A percentile compares a stretch with the other conserved stretches of the same genome.
Evolutionary conservation across 1,284 basidiomycete genomes (phyloP).

Genomic region (Ustilago hordei): DNA sequence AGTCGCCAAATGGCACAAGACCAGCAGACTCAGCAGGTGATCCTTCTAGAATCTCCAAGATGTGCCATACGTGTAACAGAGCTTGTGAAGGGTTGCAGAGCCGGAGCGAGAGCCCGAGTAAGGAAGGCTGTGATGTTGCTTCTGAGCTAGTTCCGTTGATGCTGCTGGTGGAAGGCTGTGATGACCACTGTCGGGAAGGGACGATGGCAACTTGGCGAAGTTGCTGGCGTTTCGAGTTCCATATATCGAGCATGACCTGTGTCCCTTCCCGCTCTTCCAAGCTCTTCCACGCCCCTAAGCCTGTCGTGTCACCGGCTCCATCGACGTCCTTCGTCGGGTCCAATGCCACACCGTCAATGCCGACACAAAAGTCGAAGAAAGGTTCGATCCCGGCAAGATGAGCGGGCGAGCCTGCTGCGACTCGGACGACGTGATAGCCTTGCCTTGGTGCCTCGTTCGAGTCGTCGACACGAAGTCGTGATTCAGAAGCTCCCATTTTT

Average conservation of each 20-base stretch:
- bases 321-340: constrained; percentile 55
- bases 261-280: constrained; percentile 89
- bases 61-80: constrained; percentile 81
- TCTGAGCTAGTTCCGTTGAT: constrained; percentile 35
- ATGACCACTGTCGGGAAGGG: constrained; percentile 84
- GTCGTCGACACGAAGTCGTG: constrained; percentile 42
- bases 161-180: constrained; percentile 52
- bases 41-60: constrained; percentile 93
- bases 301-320: constrained; percentile 40
- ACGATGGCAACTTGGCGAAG: constrained; percentile 85
- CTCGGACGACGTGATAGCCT: constrained; percentile 69
- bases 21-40: constrained; percentile 86
- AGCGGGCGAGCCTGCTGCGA: constrained; percentile 69
- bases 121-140: constrained; percentile 73
- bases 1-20: constrained; percentile 87
- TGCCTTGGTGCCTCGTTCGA: constrained; percentile 58
- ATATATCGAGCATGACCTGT: constrained; percentile 82
- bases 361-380: constrained; percentile 96
- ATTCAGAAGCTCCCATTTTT: constrained; percentile 49
- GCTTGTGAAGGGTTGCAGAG: constrained; percentile 74
- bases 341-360: constrained; percentile 75
- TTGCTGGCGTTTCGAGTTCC: constrained; percentile 87
- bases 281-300: constrained; percentile 59
- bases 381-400: constrained; percentile 88
- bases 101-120: constrained; percentile 90